Base-by-base conservation (phyloP, 2,329 filamentous ascomycete species). In the Raffaelea ambrosiae region DNA sequence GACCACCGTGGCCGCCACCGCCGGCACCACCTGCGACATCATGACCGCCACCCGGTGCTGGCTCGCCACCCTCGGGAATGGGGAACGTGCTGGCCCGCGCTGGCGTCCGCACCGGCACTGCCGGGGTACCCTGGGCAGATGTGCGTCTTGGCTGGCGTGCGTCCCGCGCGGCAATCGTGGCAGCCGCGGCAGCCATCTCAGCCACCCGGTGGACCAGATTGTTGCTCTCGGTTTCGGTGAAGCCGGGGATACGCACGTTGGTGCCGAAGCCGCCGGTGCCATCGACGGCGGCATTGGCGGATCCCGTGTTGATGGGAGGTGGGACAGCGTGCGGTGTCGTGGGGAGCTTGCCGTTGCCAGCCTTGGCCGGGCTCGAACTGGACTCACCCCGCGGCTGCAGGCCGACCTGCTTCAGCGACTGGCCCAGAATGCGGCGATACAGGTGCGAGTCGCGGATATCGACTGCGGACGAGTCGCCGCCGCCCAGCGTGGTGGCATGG, bases 121-220 rank as follows among this genome's bases (percentile, higher is more conserved):
- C 26, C 26, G 26, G 26, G 8, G 18, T 18, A 55, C 31, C 59
- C 52, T 18, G 65, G 0, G 48, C 46, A 13, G 52, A 56, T 5
- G 49, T 39, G 13, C 51, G 44, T 7, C 55, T 48, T 1, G 46
- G 46, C 1, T 36, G 20, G 19, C 55, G 52, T 4, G 80, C 83
- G 66, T 96, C 89, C 51, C 87, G 79, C 40, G 90, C 87, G 42
- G 90, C 91, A 54, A 95, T 80, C 2, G 89, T 84, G 1, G 88
- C 90, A 18, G 90, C 90, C 1, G 90, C 93, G 7, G 93, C 91
- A 8, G 91, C 91, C 63, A 97, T 87, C 66, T 97, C 93, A 4
- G 89, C 88, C 16, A 97, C 88, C 59, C 94, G 88, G 42, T 88
- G 86, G 20, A 88, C 83, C 16, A 97, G 73, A 29, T 77, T 77